Evolutionary conservation across 139 green algal species (phyloP).

Genomic region (Axilococcus clingmanii): DNA sequence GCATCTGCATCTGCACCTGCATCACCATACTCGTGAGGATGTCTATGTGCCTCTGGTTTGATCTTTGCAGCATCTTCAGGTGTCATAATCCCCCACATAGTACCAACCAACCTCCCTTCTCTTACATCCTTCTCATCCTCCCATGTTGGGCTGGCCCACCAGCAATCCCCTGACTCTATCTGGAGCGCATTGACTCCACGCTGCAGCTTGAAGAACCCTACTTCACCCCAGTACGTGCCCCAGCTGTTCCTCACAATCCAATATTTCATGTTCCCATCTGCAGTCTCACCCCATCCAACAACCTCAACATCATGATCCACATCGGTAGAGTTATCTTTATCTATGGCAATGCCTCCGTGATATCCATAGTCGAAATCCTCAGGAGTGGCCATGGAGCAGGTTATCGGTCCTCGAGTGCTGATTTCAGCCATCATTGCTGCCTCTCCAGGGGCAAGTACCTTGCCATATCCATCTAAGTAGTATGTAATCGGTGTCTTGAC

Average conservation of each 20-base stretch:
- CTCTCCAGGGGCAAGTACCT: conserved; percentile 11
- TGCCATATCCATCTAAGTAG: conserved; percentile 27
- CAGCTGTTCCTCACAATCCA: conserved; percentile 35
- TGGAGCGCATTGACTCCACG: conserved; percentile 35
- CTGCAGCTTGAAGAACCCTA: conserved; percentile 42
- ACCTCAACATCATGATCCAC: conserved; percentile 49
- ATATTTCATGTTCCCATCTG: conserved; percentile 1
- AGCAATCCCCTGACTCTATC: conserved; percentile 45
- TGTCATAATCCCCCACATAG: conserved; percentile 28
- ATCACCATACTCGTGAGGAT: conserved; percentile 4
- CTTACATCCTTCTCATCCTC: conserved; percentile 31
- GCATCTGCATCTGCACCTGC: conserved; percentile 5
- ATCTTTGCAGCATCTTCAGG: conserved; percentile 14
- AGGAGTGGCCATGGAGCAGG: conserved; percentile 36
- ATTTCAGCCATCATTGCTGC: conserved; percentile 39
- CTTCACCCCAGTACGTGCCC: conserved; percentile 50
- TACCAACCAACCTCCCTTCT: conserved; percentile 26
- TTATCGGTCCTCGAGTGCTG: conserved; percentile 26
- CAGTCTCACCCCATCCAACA: conserved; percentile 38
- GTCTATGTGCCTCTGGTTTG: conserved; percentile 15
- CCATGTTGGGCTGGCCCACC: conserved; percentile 29
- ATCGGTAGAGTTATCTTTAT: conserved; percentile 22
- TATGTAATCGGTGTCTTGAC: conserved; percentile 41
- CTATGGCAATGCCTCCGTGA: conserved; percentile 18
- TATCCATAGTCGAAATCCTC: conserved; percentile 44